Evolutionary conservation across 768 basidiomycete genomes (phyloP), one percentile per base, ranked within the genome.

Genomic region (Boletus sp.): DNA sequence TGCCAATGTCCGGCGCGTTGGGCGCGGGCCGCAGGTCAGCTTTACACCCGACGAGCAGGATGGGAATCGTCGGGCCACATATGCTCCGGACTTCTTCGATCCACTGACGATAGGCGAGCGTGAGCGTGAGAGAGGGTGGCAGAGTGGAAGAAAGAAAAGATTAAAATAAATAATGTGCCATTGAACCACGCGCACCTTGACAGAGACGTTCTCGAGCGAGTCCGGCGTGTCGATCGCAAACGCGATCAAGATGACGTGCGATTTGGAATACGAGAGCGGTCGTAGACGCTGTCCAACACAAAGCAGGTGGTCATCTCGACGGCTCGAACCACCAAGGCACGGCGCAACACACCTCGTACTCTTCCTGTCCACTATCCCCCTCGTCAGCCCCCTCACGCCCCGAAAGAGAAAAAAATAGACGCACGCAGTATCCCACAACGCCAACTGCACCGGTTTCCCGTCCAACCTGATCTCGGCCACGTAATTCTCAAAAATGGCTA

Each of bases 371-470:
- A 67, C 95, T 97, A 69, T 55, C 2, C 47, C 28, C 40, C n/a
- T 9, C 36, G 18, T 57, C 53, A 61, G 24, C 9, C 28, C 9
- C 24, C 7, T 20, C 12, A 12, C 40, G 3, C 44, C 28, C 12
- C 14, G 24, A 6, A 33, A 39, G 4, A 29, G 1, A 24, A 32
- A 54, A 39, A 52, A 48, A 50, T 45, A 36, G 7, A 42, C 92
- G 74, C 72, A 97, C 95, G 97, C 97, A 53, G 97, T 98, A 81
- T 99, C 97, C 97, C 97, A 98, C 44, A 98, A 76, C 41, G 97
- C 96, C 56, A 98, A 76, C 73, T 98, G 95, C 17, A 99, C 93
- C 37, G 95, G 92, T 74, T 98, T 98, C 63, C 94, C 94, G 74
- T 99, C 97, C 52, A 99, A 79, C 64, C 93, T 81, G 67, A 99